Conservation (phyloP, 1,284 basidiomycete species). For the Cryptococcus jaspeensis region DNA sequence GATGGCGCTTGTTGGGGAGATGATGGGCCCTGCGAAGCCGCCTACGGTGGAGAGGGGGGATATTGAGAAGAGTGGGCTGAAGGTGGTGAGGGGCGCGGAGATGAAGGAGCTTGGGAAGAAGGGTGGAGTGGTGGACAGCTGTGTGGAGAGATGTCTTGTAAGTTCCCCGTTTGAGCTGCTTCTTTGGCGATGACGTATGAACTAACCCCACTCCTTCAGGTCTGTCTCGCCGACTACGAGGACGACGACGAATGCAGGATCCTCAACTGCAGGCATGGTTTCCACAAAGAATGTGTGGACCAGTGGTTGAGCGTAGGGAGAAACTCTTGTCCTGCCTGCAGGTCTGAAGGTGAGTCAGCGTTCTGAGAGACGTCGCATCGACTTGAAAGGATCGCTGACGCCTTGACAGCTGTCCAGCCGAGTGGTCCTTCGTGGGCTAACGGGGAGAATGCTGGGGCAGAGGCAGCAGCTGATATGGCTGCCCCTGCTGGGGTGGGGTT, state of each 20-base stretch:
- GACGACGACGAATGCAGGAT: constrained; percentile 71
- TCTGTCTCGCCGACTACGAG: constrained; percentile 80
- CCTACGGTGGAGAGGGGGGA: constrained; percentile 76
- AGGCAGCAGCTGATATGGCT: no score
- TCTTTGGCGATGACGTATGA: background rate
- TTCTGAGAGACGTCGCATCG: background rate
- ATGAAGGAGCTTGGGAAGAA: constrained; percentile 60
- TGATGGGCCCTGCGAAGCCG: constrained; percentile 52
- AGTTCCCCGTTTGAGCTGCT: constrained; percentile 32
- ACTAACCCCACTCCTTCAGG: constrained; percentile 49
- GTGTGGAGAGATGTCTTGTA: constrained; percentile 63
- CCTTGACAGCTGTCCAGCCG: background rate
- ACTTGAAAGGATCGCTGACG: no score
- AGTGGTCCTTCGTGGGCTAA: background rate
- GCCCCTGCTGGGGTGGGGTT: no score
- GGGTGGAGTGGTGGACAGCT: constrained; percentile 69
- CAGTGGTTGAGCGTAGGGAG: constrained; percentile 76
- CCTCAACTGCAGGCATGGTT: constrained; percentile 76
- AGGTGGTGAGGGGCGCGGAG: constrained; percentile 62
- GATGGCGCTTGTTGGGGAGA: constrained; percentile 71
- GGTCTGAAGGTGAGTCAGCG: constrained; percentile 42
- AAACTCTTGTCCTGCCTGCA: constrained; percentile 86
- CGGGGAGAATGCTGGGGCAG: background rate
- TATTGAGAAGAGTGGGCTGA: constrained; percentile 73
- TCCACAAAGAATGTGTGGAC: constrained; percentile 83